Percentiles rank a stretch among this genome's conserved stretches.
These are phyloP conservation scores for Eudorina sp. DNA, from an alignment of 139 green algal genomes.

Conservation along the genomic window DNA sequence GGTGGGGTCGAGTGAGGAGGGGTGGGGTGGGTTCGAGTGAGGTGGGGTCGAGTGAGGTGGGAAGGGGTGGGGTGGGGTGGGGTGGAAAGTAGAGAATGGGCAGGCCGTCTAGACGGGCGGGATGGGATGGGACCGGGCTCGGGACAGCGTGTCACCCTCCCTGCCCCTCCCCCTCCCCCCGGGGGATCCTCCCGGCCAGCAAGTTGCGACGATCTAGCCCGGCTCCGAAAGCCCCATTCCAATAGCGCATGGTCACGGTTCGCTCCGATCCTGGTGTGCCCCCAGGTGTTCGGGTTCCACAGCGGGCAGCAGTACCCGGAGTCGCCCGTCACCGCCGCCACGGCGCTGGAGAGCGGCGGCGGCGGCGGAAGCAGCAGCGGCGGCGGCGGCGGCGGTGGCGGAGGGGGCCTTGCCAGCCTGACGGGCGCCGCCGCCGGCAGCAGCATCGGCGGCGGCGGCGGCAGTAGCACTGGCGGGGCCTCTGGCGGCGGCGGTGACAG, in stretches of 20 bases:
- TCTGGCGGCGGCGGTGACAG: background rate
- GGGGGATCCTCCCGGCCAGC: too few species aligned
- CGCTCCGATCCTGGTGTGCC: too few species aligned
- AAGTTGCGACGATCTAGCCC: too few species aligned
- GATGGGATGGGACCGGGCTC: background rate
- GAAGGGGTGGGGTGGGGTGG: background rate
- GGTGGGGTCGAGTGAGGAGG: background rate
- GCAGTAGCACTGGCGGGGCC: background rate
- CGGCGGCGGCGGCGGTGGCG: background rate
- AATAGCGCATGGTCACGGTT: too few species aligned
- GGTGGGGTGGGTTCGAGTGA: too few species aligned
- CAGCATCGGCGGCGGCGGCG: background rate
- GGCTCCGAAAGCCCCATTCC: too few species aligned
- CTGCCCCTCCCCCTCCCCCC: too few species aligned
- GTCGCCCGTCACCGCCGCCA: slow-evolving; percentile 61
- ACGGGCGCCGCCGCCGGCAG: background rate
- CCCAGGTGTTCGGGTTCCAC: slow-evolving; percentile 42
- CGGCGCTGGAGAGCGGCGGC: slow-evolving; percentile 11
- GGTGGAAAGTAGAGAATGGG: background rate
- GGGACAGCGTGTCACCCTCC: too few species aligned
- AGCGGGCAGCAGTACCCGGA: slow-evolving; percentile 65
- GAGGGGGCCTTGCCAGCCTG: too few species aligned
- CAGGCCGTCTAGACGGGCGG: background rate
- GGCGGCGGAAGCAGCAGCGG: background rate
- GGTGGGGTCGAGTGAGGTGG: background rate